Evolutionary conservation across 768 basidiomycete species (phyloP).

Genomic region (Tulasnella sp.): DNA sequence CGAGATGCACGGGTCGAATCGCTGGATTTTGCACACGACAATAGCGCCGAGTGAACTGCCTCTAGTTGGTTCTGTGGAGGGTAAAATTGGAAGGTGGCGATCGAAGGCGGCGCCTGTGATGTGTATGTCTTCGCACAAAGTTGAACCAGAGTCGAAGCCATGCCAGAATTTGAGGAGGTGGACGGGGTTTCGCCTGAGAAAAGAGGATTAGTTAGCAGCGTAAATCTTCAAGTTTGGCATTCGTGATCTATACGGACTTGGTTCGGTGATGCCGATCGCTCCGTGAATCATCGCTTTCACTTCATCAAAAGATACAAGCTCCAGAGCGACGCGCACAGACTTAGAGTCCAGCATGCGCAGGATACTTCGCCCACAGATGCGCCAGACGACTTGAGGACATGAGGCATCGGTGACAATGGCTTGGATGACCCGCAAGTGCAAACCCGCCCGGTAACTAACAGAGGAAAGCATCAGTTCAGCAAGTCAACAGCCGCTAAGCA

Average conservation of each 20-base stretch:
- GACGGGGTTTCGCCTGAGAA: not conserved
- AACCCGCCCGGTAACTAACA: not conserved
- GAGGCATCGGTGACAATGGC: slow-evolving; percentile 4
- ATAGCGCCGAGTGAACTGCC: slow-evolving; percentile 1
- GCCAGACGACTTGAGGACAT: slow-evolving; percentile 23
- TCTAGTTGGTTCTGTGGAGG: slow-evolving; percentile 3
- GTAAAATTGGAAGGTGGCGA: slow-evolving; percentile 15
- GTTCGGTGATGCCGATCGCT: not conserved
- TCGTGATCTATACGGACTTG: not conserved
- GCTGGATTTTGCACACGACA: not conserved
- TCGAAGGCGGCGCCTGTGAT: not conserved
- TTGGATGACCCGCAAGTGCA: slow-evolving; percentile 24
- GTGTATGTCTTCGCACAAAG: not conserved
- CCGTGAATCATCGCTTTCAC: slow-evolving; percentile 1
- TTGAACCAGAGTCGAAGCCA: slow-evolving; percentile 16
- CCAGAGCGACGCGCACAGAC: not conserved
- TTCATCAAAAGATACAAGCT: not conserved
- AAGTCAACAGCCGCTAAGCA: not conserved
- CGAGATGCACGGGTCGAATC: slow-evolving; percentile 8
- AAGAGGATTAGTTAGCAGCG: not conserved
- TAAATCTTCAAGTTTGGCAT: not conserved
- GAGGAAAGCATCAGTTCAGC: not conserved
- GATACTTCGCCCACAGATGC: slow-evolving; percentile 23
- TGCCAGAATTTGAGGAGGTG: not conserved
- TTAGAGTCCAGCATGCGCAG: slow-evolving; percentile 7